Percentiles rank a stretch among this genome's conserved stretches.
Conservation (phyloP, 768 basidiomycete species). For the Lactarius trivialis region DNA sequence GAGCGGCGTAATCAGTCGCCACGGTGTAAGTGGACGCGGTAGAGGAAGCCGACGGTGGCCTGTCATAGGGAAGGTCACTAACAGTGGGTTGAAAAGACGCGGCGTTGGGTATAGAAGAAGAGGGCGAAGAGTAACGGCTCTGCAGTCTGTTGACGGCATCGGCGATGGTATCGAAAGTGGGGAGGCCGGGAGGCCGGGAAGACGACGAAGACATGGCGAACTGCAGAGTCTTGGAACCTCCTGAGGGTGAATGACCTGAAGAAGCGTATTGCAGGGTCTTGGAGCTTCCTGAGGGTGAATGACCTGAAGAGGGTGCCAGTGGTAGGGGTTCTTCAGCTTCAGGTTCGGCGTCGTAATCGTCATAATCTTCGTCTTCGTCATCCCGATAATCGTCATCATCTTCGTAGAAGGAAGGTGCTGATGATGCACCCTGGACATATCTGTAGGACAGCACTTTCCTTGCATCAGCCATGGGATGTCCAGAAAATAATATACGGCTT, state of each 20-base stretch:
- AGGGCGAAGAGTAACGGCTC: constrained; percentile 5
- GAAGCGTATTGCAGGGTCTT: neutral
- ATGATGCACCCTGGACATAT: constrained; percentile 13
- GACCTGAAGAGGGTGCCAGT: neutral
- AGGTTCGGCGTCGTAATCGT: neutral
- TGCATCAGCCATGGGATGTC: no score
- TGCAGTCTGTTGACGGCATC: constrained; percentile 20
- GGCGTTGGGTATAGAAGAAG: neutral
- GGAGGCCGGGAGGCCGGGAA: constrained; percentile 5
- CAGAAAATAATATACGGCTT: no score
- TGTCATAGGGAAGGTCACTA: neutral
- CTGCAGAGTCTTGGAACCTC: constrained; percentile 15
- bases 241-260: constrained; percentile 3
- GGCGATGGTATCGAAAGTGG: constrained; percentile 19
- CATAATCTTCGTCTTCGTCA: neutral
- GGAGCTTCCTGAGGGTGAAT: constrained; percentile 3
- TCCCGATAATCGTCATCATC: constrained; percentile 15
- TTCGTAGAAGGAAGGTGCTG: constrained; percentile 5
- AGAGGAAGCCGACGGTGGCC: neutral
- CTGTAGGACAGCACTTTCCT: neutral
- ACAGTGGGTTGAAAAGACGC: neutral
- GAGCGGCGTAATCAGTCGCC: neutral
- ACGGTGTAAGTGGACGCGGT: no score
- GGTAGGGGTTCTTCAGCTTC: neutral
- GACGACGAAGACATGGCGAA: constrained; percentile 12